phyloP scores from a whole-genome alignment of 345 rosid species.

The Moricandia moricandioides region DNA sequence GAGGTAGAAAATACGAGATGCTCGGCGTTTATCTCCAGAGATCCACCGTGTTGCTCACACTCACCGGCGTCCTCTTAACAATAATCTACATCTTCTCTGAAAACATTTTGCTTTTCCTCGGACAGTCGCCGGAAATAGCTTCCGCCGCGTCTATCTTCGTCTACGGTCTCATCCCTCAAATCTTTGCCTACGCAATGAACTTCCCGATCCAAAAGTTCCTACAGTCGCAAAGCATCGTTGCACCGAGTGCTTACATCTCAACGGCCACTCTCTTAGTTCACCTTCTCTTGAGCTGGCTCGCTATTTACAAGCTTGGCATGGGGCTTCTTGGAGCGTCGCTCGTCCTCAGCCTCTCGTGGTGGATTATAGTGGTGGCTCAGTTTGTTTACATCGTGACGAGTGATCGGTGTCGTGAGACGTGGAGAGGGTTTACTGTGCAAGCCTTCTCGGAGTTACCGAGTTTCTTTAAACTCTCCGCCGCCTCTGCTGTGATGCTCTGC shows the following conservation, averaged over 20 bases:
- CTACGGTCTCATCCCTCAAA: constrained; percentile 57
- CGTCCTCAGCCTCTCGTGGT: constrained; percentile 53
- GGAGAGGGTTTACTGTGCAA: constrained; percentile 43
- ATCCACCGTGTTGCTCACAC: constrained; percentile 46
- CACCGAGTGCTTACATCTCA: constrained; percentile 56
- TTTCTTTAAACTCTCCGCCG: constrained; percentile 52
- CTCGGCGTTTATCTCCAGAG: constrained; percentile 60
- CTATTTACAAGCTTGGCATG: constrained; percentile 34
- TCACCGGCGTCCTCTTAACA: constrained; percentile 43
- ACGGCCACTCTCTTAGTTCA: constrained; percentile 38
- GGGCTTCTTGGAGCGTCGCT: constrained; percentile 54
- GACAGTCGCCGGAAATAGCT: constrained; percentile 50
- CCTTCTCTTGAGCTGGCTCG: constrained; percentile 44
- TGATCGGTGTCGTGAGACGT: constrained; percentile 41
- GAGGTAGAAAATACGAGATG: constrained; percentile 47
- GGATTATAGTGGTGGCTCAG: constrained; percentile 54
- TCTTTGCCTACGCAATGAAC: constrained; percentile 52
- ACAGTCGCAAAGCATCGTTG: constrained; percentile 56
- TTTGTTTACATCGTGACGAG: constrained; percentile 41
- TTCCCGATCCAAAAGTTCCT: constrained; percentile 61
- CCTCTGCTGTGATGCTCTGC: constrained; percentile 60
- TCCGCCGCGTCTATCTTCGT: constrained; percentile 52
- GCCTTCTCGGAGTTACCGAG: constrained; percentile 44
- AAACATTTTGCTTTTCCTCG: constrained; percentile 47
- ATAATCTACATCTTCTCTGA: constrained; percentile 44